Base-by-base conservation (phyloP, 352 stramenopile species). In the Phytophthora niederhauseri region DNA sequence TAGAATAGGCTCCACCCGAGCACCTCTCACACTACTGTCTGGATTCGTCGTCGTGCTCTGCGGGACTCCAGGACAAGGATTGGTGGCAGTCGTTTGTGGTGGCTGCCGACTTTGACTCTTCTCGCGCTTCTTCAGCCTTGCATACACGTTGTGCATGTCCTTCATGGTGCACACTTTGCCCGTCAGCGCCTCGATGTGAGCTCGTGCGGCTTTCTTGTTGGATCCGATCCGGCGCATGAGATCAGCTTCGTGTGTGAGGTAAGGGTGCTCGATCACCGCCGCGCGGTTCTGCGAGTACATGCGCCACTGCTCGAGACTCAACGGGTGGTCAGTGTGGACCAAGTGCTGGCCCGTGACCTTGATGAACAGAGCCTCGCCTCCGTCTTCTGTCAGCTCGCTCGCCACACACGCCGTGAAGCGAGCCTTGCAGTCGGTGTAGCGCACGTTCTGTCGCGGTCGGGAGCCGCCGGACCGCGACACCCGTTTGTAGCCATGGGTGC, bases 251-350 rank as follows among this genome's bases (percentile, higher is more conserved):
- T 92, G 84, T 28, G 81, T 79, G 45, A 92, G 61, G 54, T 91
- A 91, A 55, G 84, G 84, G 53, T 92, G 84, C 30, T 91, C 82
- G 14, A 85, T 75, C 61, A 91, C 87, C 22, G 78, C 78, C 58
- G 82, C 84, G 43, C 84, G 84, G 70, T 92, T 92, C 79, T 92
- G 84, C 46, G 84, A 90, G 64, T 92, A 92, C 76, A 90, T 87
- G 48, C 81, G 80, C 84, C 84, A 92, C 58, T 92, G 84, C 24
- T 90, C 84, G 22, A 84, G 73, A 45, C 43, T 84, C 49, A 92
- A 72, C 2, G 82, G 77, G 66, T 92, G 84, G 52, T 92, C 83
- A 26, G 78, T 84, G 60, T 92, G 84, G 53, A 85, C 79, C 30
- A 90, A 61, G 49, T 88, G 82, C 66, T 91, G 66, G 0, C 76